Conservation (phyloP, 139 green algal species). For the Haematococcus sp. region DNA sequence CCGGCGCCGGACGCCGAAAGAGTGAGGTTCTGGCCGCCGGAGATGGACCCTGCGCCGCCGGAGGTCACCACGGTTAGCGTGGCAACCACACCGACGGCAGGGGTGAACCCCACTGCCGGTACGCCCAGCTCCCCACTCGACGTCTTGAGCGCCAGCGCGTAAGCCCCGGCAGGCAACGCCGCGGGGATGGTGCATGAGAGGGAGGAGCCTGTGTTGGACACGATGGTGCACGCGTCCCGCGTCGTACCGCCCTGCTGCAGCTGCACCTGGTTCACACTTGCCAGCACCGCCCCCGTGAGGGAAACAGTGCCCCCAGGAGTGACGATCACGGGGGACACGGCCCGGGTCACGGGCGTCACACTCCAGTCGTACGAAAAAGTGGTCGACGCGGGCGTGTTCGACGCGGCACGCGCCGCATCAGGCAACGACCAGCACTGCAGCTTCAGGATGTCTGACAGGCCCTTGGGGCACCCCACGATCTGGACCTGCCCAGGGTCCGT, state of each 20-base stretch:
- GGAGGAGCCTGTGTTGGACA: not conserved
- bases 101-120: no score
- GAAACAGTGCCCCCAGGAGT: not conserved
- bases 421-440: constrained; percentile 7
- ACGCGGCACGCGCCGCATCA: not conserved
- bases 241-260: not conserved
- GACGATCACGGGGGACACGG: not conserved
- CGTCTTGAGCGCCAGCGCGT: constrained; percentile 1
- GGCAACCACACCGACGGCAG: no score
- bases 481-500: not conserved
- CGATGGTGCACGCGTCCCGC: not conserved
- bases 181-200: constrained; percentile 1
- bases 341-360: not conserved
- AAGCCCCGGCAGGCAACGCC: constrained; percentile 3
- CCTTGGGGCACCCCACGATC: constrained; percentile 3
- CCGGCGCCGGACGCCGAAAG: constrained; percentile 6
- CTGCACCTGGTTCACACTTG: not conserved
- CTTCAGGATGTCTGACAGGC: constrained; percentile 13
- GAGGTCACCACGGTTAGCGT: not conserved
- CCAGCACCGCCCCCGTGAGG: not conserved
- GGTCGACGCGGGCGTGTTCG: not conserved
- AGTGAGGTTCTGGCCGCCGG: constrained; percentile 17
- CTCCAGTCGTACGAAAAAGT: not conserved
- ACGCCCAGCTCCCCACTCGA: constrained; percentile 2
- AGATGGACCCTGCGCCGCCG: constrained; percentile 18